Conservation (phyloP, 2,329 filamentous ascomycete genomes). For the Myriosclerotinia scirpicola region DNA sequence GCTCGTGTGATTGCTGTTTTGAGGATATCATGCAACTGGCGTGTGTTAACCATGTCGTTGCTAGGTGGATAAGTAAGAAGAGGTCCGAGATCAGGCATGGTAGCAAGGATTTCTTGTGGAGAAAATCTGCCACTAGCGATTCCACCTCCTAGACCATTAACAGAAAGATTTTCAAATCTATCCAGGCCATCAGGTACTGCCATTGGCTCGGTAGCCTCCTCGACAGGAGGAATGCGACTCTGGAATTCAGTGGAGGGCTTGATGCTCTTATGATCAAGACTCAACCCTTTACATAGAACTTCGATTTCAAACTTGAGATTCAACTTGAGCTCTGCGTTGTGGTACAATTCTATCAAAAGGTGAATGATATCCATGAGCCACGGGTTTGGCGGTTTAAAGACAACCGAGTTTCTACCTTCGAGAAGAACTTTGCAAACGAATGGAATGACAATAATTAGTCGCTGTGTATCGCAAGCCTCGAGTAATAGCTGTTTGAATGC, state of each 20-base stretch:
- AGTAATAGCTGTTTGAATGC: slow-evolving; percentile 95
- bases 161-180: slow-evolving; percentile 76
- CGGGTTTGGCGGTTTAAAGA: slow-evolving; percentile 93
- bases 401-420: slow-evolving; percentile 78
- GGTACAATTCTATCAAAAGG: slow-evolving; percentile 88
- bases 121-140: slow-evolving; percentile 72
- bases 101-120: slow-evolving; percentile 72
- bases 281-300: slow-evolving; percentile 89
- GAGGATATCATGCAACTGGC: slow-evolving; percentile 73
- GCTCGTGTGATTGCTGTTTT: slow-evolving; percentile 83
- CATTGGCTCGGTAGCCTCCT: slow-evolving; percentile 56
- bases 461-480: slow-evolving; percentile 89
- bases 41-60: slow-evolving; percentile 72
- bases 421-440: slow-evolving; percentile 96
- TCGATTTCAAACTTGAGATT: slow-evolving; percentile 99
- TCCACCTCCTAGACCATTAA: slow-evolving; percentile 70
- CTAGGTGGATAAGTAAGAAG: slow-evolving; percentile 78
- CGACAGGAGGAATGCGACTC: slow-evolving; percentile 64
- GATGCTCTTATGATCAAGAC: slow-evolving; percentile 88
- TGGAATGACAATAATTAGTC: slow-evolving; percentile 87
- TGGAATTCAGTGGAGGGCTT: slow-evolving; percentile 85
- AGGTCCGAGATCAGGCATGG: slow-evolving; percentile 79
- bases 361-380: slow-evolving; percentile 97
- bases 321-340: slow-evolving; percentile 88
- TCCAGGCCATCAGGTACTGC: slow-evolving; percentile 66